A percentile compares a stretch with the other conserved stretches of the same genome.
Evolutionary conservation across 2,329 filamentous ascomycete genomes (phyloP).

Genomic region (Aspergillus quadrilineatus): DNA sequence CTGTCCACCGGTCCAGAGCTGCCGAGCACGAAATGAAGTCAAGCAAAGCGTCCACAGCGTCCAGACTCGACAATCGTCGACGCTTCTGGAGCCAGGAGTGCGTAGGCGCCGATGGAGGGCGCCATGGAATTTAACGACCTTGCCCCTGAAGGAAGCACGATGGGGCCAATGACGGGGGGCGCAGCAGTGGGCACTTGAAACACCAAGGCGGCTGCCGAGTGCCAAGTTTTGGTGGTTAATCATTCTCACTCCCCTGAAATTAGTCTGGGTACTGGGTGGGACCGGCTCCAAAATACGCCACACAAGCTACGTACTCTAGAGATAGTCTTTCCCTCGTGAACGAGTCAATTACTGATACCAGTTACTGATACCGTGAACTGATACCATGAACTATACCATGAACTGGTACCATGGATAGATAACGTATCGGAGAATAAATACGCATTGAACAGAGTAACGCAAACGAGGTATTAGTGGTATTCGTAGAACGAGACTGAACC

Average conservation of each 20-base stretch:
- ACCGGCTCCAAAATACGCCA: not conserved
- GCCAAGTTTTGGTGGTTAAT: constrained; percentile 24
- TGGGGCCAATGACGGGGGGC: not conserved
- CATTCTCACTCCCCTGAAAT: not conserved
- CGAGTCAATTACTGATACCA: too few relatives aligned
- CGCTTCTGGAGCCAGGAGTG: not conserved
- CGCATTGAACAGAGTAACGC: not conserved
- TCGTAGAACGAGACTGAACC: not conserved
- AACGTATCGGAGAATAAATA: not conserved
- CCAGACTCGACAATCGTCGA: not conserved
- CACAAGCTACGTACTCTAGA: too few relatives aligned
- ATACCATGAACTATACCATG: too few relatives aligned
- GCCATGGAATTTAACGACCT: not conserved
- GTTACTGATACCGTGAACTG: too few relatives aligned
- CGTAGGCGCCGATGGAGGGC: not conserved
- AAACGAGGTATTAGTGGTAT: not conserved
- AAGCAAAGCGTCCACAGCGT: not conserved
- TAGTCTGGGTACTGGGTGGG: not conserved
- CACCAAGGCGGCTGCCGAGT: constrained; percentile 16
- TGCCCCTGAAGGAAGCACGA: constrained; percentile 5
- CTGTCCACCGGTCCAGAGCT: not conserved
- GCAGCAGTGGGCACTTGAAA: constrained; percentile 18
- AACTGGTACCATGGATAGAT: too few relatives aligned
- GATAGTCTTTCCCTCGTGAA: too few relatives aligned
- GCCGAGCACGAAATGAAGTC: not conserved